Conservation (phyloP, 2,329 filamentous ascomycete species). For the Paramyrothecium roridum region DNA sequence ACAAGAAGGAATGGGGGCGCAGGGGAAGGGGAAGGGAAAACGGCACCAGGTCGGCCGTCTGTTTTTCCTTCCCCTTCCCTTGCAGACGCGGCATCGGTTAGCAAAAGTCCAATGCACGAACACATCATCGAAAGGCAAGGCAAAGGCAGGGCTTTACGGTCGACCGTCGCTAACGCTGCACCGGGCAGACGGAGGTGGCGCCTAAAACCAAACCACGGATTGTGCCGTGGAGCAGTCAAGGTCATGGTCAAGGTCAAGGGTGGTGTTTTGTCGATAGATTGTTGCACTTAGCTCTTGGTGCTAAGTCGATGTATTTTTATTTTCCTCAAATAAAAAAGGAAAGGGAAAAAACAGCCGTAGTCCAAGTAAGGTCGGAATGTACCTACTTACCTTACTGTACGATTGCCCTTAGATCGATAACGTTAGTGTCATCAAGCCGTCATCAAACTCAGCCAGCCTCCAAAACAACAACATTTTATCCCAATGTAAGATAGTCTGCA, state of each 20-base stretch:
- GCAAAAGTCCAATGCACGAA: not conserved
- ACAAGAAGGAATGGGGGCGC: no score
- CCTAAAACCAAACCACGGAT: no score
- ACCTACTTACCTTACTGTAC: not conserved
- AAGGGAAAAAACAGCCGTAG: no score
- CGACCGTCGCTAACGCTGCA: no score
- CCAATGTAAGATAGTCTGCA: no score
- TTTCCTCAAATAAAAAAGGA: no score
- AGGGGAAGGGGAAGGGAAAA: no score
- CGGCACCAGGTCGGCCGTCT: not conserved
- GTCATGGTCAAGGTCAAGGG: not conserved
- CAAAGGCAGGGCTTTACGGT: not conserved
- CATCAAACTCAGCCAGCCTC: not conserved
- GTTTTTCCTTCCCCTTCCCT: not conserved
- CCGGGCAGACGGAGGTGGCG: no score
- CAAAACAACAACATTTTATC: not conserved
- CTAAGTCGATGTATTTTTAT: no score
- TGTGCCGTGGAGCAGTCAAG: not conserved
- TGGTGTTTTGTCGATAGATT: not conserved
- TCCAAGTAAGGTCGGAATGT: no score
- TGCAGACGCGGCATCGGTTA: not conserved
- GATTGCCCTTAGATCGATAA: not conserved
- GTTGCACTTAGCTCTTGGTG: not conserved
- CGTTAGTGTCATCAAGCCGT: not conserved
- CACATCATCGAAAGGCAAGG: not conserved